phyloP scores from a whole-genome alignment of 139 green algal genomes.

The Coelastrella sp. region DNA sequence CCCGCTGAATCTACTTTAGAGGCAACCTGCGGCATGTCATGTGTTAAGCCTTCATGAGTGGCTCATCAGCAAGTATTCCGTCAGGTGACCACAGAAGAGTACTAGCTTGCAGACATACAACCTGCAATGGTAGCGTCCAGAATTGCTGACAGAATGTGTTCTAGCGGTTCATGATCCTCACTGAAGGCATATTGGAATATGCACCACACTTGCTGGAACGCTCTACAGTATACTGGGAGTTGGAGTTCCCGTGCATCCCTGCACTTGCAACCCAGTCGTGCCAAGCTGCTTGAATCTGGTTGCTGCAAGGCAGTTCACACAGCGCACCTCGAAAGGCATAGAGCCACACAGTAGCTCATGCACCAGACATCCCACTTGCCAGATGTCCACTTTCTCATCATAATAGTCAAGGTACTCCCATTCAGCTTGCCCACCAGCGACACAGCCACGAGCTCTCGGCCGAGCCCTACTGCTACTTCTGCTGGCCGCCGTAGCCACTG shows the following conservation, averaged over 20 bases:
- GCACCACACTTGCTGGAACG: no score
- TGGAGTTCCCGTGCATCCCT: no score
- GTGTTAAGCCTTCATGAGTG: no score
- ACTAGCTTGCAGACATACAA: no score
- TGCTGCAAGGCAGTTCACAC: background rate
- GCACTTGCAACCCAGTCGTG: background rate
- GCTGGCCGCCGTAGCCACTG: background rate
- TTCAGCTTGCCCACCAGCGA: conserved; percentile 1
- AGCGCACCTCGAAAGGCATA: conserved; percentile 62
- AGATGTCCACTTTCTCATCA: conserved; percentile 72
- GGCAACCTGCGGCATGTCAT: conserved; percentile 28
- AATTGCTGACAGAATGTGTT: no score
- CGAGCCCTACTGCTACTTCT: background rate
- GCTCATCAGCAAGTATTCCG: no score
- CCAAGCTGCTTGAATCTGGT: no score
- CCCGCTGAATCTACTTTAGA: conserved; percentile 57
- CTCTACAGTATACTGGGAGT: no score
- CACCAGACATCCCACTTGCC: conserved; percentile 69
- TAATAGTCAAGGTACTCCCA: conserved; percentile 56
- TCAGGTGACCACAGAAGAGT: no score
- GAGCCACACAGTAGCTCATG: conserved; percentile 69
- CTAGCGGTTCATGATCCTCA: no score
- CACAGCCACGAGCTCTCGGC: background rate
- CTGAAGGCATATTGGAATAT: no score
- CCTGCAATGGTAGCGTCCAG: no score